Conservation (phyloP, 2,329 filamentous ascomycete species). For the Trichoderma citrinoviride region DNA sequence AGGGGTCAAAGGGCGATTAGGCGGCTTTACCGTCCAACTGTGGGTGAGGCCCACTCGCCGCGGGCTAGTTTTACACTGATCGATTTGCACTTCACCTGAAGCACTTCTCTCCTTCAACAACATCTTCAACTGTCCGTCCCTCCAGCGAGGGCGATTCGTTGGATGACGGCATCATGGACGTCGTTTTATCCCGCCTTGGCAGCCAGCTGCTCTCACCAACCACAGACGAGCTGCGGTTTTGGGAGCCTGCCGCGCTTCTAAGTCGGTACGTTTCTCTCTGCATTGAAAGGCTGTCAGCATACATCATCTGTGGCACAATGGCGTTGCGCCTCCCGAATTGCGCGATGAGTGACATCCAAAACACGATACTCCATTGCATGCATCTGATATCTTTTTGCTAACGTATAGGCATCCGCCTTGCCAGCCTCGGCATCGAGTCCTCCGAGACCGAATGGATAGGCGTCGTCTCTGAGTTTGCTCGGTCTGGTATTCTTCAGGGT, state of each 20-base stretch:
- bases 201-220: constrained; percentile 33
- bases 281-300: not conserved
- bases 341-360: not conserved
- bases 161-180: constrained; percentile 29
- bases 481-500: constrained; percentile 42
- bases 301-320: not conserved
- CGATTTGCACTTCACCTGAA: not conserved
- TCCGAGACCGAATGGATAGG: constrained; percentile 38
- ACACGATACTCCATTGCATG: not conserved
- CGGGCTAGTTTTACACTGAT: not conserved
- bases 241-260: constrained; percentile 18
- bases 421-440: constrained; percentile 19
- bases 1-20: not conserved
- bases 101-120: not conserved
- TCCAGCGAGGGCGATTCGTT: constrained; percentile 6
- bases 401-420: constrained; percentile 2
- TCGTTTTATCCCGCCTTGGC: constrained; percentile 34
- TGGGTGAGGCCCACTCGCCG: not conserved
- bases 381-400: not conserved
- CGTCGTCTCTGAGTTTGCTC: constrained; percentile 39
- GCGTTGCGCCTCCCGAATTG: not conserved
- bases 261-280: constrained; percentile 25
- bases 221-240: constrained; percentile 24
- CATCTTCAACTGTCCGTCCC: not conserved
- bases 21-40: not conserved